These are phyloP conservation scores for Aspergillus fijiensis DNA, from an alignment of 2,329 filamentous ascomycete genomes.

Conservation along the genomic window DNA sequence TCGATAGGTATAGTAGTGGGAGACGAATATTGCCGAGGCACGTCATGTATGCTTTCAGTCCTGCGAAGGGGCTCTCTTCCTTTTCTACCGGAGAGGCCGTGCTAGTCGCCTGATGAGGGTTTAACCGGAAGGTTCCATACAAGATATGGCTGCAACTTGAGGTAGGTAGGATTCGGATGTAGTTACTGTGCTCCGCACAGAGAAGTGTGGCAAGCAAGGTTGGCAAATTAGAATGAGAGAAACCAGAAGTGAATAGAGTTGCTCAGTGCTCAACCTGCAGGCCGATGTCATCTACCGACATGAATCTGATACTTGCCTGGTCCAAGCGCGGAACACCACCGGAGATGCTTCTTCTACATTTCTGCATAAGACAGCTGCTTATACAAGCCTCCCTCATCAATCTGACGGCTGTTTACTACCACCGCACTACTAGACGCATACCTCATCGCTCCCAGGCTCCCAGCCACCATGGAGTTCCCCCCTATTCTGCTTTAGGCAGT, in stretches of 20 bases:
- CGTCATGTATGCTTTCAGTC: not conserved
- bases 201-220: not conserved
- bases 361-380: not conserved
- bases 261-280: not conserved
- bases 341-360: not conserved
- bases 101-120: not conserved
- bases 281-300: not conserved
- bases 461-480: not conserved
- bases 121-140: not conserved
- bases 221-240: not conserved
- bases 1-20: not conserved
- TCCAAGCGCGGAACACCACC: not conserved
- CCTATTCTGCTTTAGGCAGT: slow-evolving; percentile 5
- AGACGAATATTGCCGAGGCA: not conserved
- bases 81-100: not conserved
- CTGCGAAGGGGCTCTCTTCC: not conserved
- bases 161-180: not conserved
- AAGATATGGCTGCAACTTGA: not conserved
- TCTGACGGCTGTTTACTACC: not conserved
- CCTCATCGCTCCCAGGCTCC: not conserved
- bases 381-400: slow-evolving; percentile 2
- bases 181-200: no score
- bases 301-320: not conserved
- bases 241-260: not conserved
- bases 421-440: not conserved